These are phyloP conservation scores for Plasmodium fragile DNA, from an alignment of 169 alveolate species.

Conservation along the genomic window DNA sequence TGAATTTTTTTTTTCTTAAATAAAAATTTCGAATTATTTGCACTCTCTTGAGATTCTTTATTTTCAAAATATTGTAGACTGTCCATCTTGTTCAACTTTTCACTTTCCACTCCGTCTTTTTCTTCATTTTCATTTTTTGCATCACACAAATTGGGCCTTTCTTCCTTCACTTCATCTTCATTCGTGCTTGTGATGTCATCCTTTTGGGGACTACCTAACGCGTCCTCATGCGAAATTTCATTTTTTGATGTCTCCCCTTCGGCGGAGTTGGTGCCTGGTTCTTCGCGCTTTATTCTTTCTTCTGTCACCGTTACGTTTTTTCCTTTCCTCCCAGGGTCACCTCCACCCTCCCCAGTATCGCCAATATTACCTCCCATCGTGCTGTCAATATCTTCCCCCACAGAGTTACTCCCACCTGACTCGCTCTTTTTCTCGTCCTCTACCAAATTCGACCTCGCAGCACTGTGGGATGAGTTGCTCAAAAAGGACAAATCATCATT, in stretches of 20 bases:
- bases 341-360: background rate
- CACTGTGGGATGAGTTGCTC: constrained; percentile 10
- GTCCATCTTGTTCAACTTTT: constrained; percentile 29
- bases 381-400: background rate
- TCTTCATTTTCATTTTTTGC: background rate
- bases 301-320: background rate
- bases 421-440: background rate
- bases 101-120: constrained; percentile 7
- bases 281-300: background rate
- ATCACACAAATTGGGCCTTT: background rate
- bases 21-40: constrained; percentile 63
- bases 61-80: constrained; percentile 34
- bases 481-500: constrained; percentile 14
- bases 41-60: constrained; percentile 15
- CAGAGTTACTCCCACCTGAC: background rate
- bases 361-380: background rate
- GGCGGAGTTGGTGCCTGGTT: background rate
- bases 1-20: constrained; percentile 40
- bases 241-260: background rate
- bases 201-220: background rate
- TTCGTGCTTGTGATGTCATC: background rate
- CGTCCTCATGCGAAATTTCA: background rate
- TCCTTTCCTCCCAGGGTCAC: background rate
- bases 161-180: background rate
- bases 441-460: background rate